Percentiles rank a stretch among this genome's conserved stretches.
phyloP scores from a whole-genome alignment of 495 filamentous ascomycete genomes.

The Penicillium coprophilum region DNA sequence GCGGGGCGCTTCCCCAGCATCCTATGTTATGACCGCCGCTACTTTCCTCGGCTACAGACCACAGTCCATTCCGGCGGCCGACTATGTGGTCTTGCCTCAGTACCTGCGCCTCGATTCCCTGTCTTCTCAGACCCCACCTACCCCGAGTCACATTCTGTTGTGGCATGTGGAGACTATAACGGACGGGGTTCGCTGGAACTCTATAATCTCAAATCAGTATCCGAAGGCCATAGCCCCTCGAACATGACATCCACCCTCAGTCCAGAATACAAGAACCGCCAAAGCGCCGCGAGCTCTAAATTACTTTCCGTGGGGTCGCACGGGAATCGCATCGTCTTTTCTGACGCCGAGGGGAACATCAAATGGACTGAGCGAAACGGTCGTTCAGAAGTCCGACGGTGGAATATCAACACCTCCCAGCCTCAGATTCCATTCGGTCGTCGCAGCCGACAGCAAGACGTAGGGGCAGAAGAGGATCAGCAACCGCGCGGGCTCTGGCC shows the following conservation, averaged over 20 bases:
- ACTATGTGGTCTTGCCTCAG: slow-evolving; percentile 71
- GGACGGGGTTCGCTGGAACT: slow-evolving; percentile 87
- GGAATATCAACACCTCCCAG: slow-evolving; percentile 59
- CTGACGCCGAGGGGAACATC: slow-evolving; percentile 78
- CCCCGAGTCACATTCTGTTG: slow-evolving; percentile 59
- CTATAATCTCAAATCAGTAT: slow-evolving; percentile 61
- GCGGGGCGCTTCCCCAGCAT: slow-evolving; percentile 90
- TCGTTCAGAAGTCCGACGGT: slow-evolving; percentile 72
- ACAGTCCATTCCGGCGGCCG: slow-evolving; percentile 83
- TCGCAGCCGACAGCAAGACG: neutral
- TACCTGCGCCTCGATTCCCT: slow-evolving; percentile 61
- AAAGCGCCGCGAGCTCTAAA: slow-evolving; percentile 77
- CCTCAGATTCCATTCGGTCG: slow-evolving; percentile 21
- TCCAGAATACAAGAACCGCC: slow-evolving; percentile 67
- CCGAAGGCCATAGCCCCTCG: slow-evolving; percentile 25
- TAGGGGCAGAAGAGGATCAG: slow-evolving; percentile 6
- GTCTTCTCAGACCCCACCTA: slow-evolving; percentile 50
- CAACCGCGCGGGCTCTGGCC: slow-evolving; percentile 33
- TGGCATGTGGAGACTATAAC: slow-evolving; percentile 93
- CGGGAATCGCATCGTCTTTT: slow-evolving; percentile 79
- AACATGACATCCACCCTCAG: slow-evolving; percentile 37
- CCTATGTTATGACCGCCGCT: slow-evolving; percentile 83
- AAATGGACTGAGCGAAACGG: slow-evolving; percentile 94
- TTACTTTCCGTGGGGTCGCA: slow-evolving; percentile 82
- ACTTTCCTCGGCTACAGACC: slow-evolving; percentile 73